Evolutionary conservation across 163 green algal genomes (phyloP), one percentile per base, ranked within the genome.

Genomic region (Volvox carteri): DNA sequence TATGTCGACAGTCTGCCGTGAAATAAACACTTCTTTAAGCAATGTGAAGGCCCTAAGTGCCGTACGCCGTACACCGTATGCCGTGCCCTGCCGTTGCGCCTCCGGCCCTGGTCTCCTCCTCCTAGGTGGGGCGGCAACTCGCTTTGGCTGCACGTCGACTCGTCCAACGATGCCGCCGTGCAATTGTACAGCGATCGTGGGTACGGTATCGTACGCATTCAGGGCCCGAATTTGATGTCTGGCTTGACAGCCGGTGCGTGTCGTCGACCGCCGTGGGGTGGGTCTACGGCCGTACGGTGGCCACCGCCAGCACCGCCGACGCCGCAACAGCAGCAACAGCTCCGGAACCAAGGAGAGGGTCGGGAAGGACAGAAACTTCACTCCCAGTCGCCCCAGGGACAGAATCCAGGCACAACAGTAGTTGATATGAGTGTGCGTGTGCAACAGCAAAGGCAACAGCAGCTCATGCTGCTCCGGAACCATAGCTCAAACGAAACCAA

Each of bases 111-210:
- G 28, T 65, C 19, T 30, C 25, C 8, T 65, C 9, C 4, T 23
- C 30, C 25, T 37, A 83, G 83, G 75, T 90, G 86, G 86, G 86
- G 86, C 46, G 23, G 60, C 23, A 35, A 11, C 18, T 90, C 86
- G 4, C 60, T 90, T 8, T 90, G 86, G 86, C 60, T 90, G 42
- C 86, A 90, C 46, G 86, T 86, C 42, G 86, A 90, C 28, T 35
- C 75, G 3, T 80, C 44, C 62, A 90, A 90, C 76, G 33, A 81
- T 0, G 14, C 33, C n/a, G 86, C 86, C 37, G 62, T 81, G 50
- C 58, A 58, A 44, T 33, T 90, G 86, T 90, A 90, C 62, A 88
- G 42, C 30, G 70, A 88, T 33, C 5, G 50, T 0, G 83, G 67
- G 14, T 88, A 84, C 83, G 14, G 48, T 50, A 58, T 88, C 50